A percentile compares a stretch with the other conserved stretches of the same genome.
These are phyloP conservation scores for Blastomyces parvus DNA, from an alignment of 2,329 filamentous ascomycete genomes.

Conservation along the genomic window DNA sequence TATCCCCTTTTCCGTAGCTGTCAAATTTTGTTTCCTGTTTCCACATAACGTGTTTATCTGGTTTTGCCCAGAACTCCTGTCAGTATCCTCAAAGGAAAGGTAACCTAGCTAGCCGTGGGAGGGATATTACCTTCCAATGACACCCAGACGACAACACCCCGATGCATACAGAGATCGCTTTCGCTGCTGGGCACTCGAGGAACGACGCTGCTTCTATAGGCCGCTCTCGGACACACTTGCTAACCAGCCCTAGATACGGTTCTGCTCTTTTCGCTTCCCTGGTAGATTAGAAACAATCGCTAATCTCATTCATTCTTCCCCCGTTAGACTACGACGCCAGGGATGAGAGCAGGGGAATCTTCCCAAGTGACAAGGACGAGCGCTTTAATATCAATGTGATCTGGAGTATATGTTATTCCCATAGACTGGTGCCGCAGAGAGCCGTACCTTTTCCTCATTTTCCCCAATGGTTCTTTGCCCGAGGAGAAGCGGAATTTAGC, in stretches of 20 bases:
- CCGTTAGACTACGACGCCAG: too few species aligned
- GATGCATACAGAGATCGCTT: background rate
- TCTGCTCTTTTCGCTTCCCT: background rate
- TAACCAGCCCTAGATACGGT: background rate
- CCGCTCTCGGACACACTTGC: background rate
- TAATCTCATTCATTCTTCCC: background rate
- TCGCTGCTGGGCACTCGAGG: background rate
- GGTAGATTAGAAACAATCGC: background rate
- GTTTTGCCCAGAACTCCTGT: background rate
- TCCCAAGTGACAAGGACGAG: too few species aligned
- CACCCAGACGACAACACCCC: too few species aligned
- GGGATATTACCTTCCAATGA: background rate
- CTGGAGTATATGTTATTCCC: too few species aligned
- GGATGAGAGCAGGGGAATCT: too few species aligned
- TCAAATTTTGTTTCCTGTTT: background rate
- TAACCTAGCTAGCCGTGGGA: background rate
- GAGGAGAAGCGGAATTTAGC: too few species aligned
- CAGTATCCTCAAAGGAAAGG: background rate
- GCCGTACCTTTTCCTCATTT: too few species aligned
- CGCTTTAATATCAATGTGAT: too few species aligned
- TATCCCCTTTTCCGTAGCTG: background rate
- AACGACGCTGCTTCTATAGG: background rate
- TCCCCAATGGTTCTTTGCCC: too few species aligned
- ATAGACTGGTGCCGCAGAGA: too few species aligned
- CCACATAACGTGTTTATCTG: background rate